Conservation (phyloP, 139 green algal species). For the Helicosporidium sp. region DNA sequence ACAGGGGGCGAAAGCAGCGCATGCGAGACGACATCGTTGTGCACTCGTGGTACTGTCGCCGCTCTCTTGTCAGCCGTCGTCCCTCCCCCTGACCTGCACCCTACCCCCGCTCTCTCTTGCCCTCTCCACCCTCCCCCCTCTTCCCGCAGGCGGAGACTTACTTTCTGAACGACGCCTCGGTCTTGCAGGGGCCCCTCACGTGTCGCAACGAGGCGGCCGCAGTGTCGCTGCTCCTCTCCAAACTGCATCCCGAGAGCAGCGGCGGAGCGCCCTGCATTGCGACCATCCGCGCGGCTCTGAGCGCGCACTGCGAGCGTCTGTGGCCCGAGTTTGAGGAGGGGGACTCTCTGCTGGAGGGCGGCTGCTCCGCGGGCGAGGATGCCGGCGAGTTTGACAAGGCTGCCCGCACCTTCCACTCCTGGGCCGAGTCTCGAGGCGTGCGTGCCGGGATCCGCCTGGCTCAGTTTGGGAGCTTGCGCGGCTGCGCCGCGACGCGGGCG, state of each 20-base stretch:
- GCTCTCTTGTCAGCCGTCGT: too few species aligned
- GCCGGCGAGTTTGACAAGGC: neutral
- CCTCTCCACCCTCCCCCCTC: neutral
- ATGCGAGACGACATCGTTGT: slow-evolving; percentile 9
- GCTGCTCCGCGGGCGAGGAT: neutral
- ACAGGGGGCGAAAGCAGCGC: slow-evolving; percentile 26
- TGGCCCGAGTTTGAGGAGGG: slow-evolving; percentile 10
- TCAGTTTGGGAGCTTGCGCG: slow-evolving; percentile 14
- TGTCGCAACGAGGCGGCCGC: slow-evolving; percentile 43
- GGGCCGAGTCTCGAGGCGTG: slow-evolving; percentile 3
- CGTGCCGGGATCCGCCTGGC: slow-evolving; percentile 4
- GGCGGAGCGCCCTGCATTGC: slow-evolving; percentile 1
- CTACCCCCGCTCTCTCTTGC: neutral
- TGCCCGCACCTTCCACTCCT: neutral
- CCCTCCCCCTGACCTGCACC: too few species aligned
- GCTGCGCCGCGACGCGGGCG: slow-evolving; percentile 15
- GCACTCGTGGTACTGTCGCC: too few species aligned
- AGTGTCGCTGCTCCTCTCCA: slow-evolving; percentile 28
- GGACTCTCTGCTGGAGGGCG: neutral
- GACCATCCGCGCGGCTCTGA: slow-evolving; percentile 4
- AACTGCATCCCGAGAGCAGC: neutral
- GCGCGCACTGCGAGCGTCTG: slow-evolving; percentile 1
- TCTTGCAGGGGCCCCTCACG: slow-evolving; percentile 21
- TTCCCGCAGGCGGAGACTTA: slow-evolving; percentile 13
- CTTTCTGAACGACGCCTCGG: slow-evolving; percentile 10